phyloP scores from a whole-genome alignment of 352 stramenopile genomes.

The Phytopythium cucurbitacearum region DNA sequence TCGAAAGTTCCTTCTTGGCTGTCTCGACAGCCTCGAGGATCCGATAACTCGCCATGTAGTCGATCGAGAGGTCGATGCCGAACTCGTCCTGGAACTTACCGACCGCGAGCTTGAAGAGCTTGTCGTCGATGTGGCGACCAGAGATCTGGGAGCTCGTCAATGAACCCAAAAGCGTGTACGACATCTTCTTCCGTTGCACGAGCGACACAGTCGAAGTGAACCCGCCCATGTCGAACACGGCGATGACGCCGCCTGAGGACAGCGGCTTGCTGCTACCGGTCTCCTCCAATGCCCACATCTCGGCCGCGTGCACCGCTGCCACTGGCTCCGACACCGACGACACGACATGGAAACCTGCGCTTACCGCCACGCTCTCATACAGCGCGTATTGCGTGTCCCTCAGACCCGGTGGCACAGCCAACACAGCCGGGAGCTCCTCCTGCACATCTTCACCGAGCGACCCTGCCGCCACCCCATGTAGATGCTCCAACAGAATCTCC shows the following conservation, averaged over 20 bases:
- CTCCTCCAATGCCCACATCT: constrained; percentile 31
- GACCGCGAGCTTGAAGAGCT: constrained; percentile 47
- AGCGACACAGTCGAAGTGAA: constrained; percentile 51
- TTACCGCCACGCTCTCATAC: constrained; percentile 45
- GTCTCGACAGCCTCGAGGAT: constrained; percentile 62
- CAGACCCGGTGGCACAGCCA: constrained; percentile 40
- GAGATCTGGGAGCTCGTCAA: constrained; percentile 32
- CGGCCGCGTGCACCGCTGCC: constrained; percentile 52
- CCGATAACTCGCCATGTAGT: constrained; percentile 65
- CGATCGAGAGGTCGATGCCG: constrained; percentile 63
- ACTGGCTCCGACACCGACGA: constrained; percentile 54
- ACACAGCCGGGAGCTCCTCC: constrained; percentile 39
- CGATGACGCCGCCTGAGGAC: constrained; percentile 26
- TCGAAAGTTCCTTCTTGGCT: constrained; percentile 72
- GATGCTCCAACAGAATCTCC: constrained; percentile 55
- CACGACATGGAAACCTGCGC: constrained; percentile 55
- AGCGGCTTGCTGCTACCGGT: constrained; percentile 15
- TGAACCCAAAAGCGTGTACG: constrained; percentile 36
- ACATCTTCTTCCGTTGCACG: constrained; percentile 18
- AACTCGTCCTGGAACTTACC: constrained; percentile 49
- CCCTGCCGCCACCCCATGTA: constrained; percentile 35
- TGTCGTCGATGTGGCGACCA: constrained; percentile 37
- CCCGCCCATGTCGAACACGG: constrained; percentile 70
- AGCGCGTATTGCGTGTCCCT: constrained; percentile 23
- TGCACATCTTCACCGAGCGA: constrained; percentile 39